Evolutionary conservation across 169 alveolate species (phyloP), one percentile per base, ranked within the genome.

Genomic region (Eimeria praecox): DNA sequence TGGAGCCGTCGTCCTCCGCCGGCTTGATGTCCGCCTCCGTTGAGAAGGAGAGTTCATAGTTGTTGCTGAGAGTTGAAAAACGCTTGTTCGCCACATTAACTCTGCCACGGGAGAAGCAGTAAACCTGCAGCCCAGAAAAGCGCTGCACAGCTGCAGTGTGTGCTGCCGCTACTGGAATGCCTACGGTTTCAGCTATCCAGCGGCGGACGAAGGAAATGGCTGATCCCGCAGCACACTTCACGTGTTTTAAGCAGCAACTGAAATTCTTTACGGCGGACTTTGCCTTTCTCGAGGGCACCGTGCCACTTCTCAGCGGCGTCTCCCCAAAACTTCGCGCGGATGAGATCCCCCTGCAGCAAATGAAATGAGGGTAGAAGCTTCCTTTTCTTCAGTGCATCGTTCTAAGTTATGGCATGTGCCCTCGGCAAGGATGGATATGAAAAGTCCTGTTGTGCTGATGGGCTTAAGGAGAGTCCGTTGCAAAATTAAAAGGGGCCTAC

Each of bases 321-420:
- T 3, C 96, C 94, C 96, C 96, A 94, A 59, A 94, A 94, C 83
- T 73, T 82, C 62, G 96, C 96, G 33, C 96, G 94, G 71, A 94
- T 94, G 30, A 78, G 27, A 30, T 83, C 94, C 3, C 96, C 96
- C 96, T 94, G 83, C 83, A 38, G 35, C 66, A 78, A 27, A 38
- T 38, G 54, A 18, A 35, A 38, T 1, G 22, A 33, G 52, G 18
- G 54, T n/a, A 24, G 18, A n/a, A 0, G 73, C n/a, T 27, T 62
- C 0, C n/a, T 24, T 62, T 38, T 62, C 38, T 62, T 62, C 9
- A 4, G 0, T 33, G 24, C 80, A 33, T 16, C 80, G 22, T 35
- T 18, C 33, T 40, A 14, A 16, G 8, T 0, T 16, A n/a, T 20
- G 83, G 33, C 24, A 73, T 33, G 54, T 9, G 27, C 33, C 49